A percentile compares a stretch with the other conserved stretches of the same genome.
These are phyloP conservation scores for Ophiostoma novo-ulmi DNA, from an alignment of 2,329 filamentous ascomycete genomes.

Conservation along the genomic window DNA sequence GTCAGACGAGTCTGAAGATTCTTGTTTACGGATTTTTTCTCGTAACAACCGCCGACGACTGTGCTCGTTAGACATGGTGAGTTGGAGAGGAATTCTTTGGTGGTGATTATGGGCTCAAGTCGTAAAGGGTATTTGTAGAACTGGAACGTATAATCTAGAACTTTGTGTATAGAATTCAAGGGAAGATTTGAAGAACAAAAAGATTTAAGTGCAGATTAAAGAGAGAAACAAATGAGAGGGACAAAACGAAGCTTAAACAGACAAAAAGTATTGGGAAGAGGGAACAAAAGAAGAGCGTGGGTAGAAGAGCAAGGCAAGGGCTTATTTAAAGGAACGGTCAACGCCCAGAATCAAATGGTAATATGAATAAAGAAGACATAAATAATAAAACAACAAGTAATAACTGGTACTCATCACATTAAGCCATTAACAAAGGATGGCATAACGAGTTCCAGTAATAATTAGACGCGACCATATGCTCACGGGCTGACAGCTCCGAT, in stretches of 20 bases:
- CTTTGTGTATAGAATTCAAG: background rate
- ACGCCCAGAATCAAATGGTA: background rate
- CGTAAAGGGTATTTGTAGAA: background rate
- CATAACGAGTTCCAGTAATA: background rate
- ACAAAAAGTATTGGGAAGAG: background rate
- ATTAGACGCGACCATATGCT: background rate
- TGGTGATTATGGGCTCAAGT: background rate
- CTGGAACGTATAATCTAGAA: background rate
- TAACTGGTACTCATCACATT: background rate
- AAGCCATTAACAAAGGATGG: background rate
- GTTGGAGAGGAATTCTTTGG: background rate
- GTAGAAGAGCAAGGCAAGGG: background rate
- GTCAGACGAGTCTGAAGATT: slow-evolving; percentile 31
- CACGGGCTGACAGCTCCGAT: slow-evolving; percentile 6
- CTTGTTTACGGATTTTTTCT: background rate
- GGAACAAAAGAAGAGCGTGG: background rate
- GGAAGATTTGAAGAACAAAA: background rate
- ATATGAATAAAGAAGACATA: background rate
- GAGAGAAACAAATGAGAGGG: background rate
- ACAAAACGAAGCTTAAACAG: background rate
- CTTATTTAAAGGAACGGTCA: slow-evolving; percentile 4
- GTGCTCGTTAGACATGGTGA: slow-evolving; percentile 18
- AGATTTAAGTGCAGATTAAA: background rate
- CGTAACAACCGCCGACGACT: slow-evolving; percentile 16
- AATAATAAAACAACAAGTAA: background rate